Percentiles rank a stretch among this genome's conserved stretches.
Evolutionary conservation across 2,329 filamentous ascomycete genomes (phyloP).

Genomic region (Pseudocercospora crystallina): DNA sequence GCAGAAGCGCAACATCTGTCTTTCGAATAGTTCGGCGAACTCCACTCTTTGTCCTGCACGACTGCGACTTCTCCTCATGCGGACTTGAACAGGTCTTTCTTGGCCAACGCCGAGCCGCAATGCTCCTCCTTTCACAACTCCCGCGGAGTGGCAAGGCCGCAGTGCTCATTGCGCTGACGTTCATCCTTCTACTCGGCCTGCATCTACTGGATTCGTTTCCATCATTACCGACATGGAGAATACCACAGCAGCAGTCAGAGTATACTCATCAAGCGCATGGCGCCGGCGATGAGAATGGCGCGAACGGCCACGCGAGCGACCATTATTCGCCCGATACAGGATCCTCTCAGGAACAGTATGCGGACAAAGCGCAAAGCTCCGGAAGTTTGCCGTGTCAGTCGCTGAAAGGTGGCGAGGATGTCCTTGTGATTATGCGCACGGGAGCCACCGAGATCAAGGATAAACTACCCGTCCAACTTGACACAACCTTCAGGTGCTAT

Average conservation of each 20-base stretch:
- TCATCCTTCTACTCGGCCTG: conserved; percentile 7
- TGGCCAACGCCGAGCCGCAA: no score
- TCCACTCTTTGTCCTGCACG: no score
- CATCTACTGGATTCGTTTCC: conserved; percentile 8
- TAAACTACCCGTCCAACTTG: conserved; percentile 56
- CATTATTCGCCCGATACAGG: no score
- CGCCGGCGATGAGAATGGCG: no score
- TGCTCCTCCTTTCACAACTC: conserved; percentile 7
- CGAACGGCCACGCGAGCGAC: no score
- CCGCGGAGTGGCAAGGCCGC: conserved; percentile 13
- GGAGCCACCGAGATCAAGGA: conserved; percentile 58
- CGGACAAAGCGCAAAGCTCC: no score
- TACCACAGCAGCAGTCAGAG: neutral
- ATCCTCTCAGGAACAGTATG: no score
- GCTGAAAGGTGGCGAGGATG: conserved; percentile 43
- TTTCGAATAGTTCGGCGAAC: no score
- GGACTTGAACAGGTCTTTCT: no score
- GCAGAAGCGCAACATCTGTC: no score
- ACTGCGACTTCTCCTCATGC: no score
- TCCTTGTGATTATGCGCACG: conserved; percentile 59
- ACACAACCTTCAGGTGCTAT: conserved; percentile 56
- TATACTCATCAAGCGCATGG: no score
- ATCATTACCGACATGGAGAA: conserved; percentile 7
- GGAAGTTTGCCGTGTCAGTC: conserved; percentile 20
- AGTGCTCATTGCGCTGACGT: conserved; percentile 5